Conservation (phyloP, 2,329 filamentous ascomycete genomes). For the Periglandula ipomoeae region DNA sequence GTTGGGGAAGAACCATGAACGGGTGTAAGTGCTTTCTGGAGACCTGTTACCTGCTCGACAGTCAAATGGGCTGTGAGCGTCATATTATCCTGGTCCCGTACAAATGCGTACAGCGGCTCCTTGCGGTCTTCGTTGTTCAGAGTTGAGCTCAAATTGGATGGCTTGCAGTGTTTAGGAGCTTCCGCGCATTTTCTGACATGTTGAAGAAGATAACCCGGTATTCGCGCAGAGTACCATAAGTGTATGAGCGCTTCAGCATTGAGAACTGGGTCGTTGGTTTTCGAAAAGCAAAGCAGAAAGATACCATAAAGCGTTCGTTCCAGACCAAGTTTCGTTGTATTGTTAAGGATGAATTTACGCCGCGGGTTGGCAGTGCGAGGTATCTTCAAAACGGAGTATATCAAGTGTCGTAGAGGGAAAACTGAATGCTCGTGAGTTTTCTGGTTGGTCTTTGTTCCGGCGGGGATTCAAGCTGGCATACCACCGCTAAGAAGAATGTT, state of each 20-base stretch:
- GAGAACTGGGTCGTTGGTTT: slow-evolving; percentile 4
- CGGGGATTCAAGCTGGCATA: no score
- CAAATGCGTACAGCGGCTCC: no score
- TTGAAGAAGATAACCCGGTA: slow-evolving; percentile 8
- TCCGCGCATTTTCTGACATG: no score
- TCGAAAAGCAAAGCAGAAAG: not conserved
- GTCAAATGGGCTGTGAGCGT: not conserved
- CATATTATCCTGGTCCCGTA: not conserved
- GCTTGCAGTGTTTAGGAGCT: no score
- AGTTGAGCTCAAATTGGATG: not conserved
- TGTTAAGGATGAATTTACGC: slow-evolving; percentile 11
- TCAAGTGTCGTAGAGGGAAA: slow-evolving; percentile 15
- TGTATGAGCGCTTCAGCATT: slow-evolving; percentile 17
- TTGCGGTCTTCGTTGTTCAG: no score
- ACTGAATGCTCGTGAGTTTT: no score
- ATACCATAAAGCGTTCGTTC: not conserved
- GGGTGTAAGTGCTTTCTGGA: not conserved
- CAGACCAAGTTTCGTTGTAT: not conserved
- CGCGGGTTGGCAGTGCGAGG: slow-evolving; percentile 10
- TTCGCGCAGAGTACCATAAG: slow-evolving; percentile 18
- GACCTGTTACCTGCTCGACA: not conserved
- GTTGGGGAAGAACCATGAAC: not conserved
- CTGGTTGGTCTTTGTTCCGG: no score
- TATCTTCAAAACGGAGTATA: slow-evolving; percentile 16
- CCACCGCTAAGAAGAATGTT: slow-evolving; percentile 14